A percentile compares a stretch with the other conserved stretches of the same genome.
Evolutionary conservation across 2,329 filamentous ascomycete species (phyloP).

Genomic region (Epichloe sp.): DNA sequence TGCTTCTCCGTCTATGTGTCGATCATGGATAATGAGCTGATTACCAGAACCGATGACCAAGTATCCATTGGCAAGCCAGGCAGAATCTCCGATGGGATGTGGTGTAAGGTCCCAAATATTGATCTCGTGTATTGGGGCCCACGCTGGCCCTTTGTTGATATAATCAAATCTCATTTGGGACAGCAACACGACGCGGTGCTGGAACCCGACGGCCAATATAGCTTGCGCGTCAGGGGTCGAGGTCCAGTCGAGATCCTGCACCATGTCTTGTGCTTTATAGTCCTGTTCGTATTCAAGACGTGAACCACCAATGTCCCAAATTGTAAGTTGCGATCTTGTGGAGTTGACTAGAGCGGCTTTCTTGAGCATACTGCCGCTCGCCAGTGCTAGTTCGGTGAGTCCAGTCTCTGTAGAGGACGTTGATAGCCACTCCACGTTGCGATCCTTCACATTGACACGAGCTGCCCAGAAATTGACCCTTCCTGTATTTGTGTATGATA

Average conservation of each 20-base stretch:
- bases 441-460: constrained; percentile 47
- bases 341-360: constrained; percentile 76
- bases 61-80: constrained; percentile 77
- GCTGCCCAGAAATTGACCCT: constrained; percentile 77
- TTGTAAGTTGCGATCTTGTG: constrained; percentile 61
- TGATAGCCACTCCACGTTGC: constrained; percentile 63
- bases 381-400: constrained; percentile 57
- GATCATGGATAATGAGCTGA: constrained; percentile 75
- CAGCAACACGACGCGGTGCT: constrained; percentile 69
- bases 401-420: constrained; percentile 74
- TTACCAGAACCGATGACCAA: constrained; percentile 84
- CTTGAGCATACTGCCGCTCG: constrained; percentile 74
- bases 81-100: constrained; percentile 84
- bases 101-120: constrained; percentile 69
- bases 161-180: constrained; percentile 88
- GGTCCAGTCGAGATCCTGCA: constrained; percentile 87
- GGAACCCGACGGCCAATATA: constrained; percentile 83
- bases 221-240: constrained; percentile 81
- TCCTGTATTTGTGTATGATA: constrained; percentile 68
- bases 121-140: constrained; percentile 75
- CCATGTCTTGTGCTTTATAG: constrained; percentile 59
- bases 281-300: constrained; percentile 70
- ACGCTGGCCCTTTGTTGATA: constrained; percentile 75
- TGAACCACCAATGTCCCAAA: constrained; percentile 78
- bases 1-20: constrained; percentile 53